Conservation (phyloP, 164 flowering plant species). For the Liriodendron chinense region DNA sequence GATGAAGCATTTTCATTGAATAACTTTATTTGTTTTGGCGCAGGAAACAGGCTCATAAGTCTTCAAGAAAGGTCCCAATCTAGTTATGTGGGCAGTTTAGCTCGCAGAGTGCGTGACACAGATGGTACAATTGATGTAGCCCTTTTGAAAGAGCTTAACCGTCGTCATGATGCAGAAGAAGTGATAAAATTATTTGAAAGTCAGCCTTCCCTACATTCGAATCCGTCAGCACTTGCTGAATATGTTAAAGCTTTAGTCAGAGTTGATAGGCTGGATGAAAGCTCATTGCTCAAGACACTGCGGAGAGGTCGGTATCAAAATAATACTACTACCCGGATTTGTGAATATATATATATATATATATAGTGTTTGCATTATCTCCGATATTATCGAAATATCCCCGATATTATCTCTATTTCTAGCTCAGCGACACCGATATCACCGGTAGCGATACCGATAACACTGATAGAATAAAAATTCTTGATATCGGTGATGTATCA, state of each 20-base stretch:
- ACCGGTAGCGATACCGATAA: no score
- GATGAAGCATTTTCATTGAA: no score
- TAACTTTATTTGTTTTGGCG: not conserved
- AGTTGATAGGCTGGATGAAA: conserved; percentile 81
- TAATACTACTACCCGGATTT: not conserved
- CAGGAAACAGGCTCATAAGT: conserved; percentile 36
- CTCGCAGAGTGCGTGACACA: conserved; percentile 68
- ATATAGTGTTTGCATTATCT: no score
- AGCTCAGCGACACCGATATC: no score
- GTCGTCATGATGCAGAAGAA: conserved; percentile 74
- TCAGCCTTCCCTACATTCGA: conserved; percentile 73
- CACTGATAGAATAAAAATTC: no score
- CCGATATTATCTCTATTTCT: no score
- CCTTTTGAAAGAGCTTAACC: conserved; percentile 66
- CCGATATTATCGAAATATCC: no score
- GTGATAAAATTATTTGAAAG: conserved; percentile 87
- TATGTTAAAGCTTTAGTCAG: conserved; percentile 90
- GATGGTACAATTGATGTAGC: conserved; percentile 61
- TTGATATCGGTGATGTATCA: no score
- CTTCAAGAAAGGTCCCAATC: conserved; percentile 59
- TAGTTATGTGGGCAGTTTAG: conserved; percentile 70
- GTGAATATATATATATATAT: no score
- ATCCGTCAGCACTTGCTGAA: conserved; percentile 81
- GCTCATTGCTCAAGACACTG: conserved; percentile 78
- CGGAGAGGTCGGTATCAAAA: conserved; percentile 62